A percentile compares a stretch with the other conserved stretches of the same genome.
Conservation (phyloP, 2,329 filamentous ascomycete species). For the Epichloe elymi region DNA sequence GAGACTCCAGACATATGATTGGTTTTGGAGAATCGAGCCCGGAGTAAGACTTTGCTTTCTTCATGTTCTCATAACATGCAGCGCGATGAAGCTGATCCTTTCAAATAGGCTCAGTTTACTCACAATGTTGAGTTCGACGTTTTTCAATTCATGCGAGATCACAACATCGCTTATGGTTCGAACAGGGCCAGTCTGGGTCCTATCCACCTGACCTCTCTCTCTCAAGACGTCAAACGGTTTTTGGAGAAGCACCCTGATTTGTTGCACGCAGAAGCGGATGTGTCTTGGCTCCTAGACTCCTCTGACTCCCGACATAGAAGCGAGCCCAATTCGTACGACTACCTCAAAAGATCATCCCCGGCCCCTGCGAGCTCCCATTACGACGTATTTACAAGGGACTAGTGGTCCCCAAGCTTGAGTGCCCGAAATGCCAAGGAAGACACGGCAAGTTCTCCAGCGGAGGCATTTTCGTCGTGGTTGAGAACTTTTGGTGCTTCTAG, state of each 20-base stretch:
- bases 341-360: background rate
- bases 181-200: conserved; percentile 36
- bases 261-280: conserved; percentile 33
- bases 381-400: background rate
- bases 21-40: conserved; percentile 48
- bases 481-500: conserved; percentile 33
- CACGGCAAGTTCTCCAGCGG: conserved; percentile 12
- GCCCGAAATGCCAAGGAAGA: background rate
- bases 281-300: conserved; percentile 30
- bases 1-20: conserved; percentile 47
- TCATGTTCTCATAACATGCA: background rate
- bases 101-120: conserved; percentile 34
- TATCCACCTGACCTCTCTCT: conserved; percentile 28
- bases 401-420: conserved; percentile 2
- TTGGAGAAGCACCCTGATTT: conserved; percentile 30
- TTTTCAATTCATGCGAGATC: conserved; percentile 74
- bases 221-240: conserved; percentile 32
- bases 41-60: conserved; percentile 30
- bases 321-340: background rate
- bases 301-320: background rate
- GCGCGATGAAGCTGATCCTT: background rate
- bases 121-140: conserved; percentile 67
- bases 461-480: conserved; percentile 19
- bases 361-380: background rate
- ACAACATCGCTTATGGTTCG: conserved; percentile 66